Evolutionary conservation across 1,284 basidiomycete genomes (phyloP).

Genomic region (Polyporus tsugae): DNA sequence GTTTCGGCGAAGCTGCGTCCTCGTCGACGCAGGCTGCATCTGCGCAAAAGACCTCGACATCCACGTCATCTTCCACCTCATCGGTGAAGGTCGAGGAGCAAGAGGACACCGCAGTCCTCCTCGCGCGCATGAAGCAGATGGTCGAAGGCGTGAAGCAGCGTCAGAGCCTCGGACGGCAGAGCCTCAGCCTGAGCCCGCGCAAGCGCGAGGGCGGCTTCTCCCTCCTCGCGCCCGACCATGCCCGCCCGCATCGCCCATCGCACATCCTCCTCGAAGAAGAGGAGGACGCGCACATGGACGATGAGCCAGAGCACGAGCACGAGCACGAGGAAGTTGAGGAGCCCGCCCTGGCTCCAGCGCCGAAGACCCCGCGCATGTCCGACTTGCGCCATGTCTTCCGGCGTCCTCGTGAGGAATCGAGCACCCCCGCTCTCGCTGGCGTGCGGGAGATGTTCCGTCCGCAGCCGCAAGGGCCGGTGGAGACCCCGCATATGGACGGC

Average conservation of each 20-base stretch:
- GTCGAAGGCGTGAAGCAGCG: conserved; percentile 67
- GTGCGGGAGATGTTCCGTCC: conserved; percentile 45
- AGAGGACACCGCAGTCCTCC: conserved; percentile 57
- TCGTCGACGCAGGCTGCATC: conserved; percentile 15
- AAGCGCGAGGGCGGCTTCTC: conserved; percentile 41
- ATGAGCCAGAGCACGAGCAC: conserved; percentile 25
- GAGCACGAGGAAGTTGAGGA: conserved; percentile 17
- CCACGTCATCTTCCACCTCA: conserved; percentile 18
- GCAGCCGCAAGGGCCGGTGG: conserved; percentile 18
- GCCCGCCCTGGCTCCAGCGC: conserved; percentile 5
- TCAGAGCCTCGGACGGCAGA: conserved; percentile 48
- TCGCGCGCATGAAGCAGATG: conserved; percentile 69
- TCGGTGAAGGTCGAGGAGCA: conserved; percentile 36
- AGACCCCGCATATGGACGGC: conserved; percentile 48
- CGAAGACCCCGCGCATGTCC: conserved; percentile 28
- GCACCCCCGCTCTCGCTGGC: conserved; percentile 45
- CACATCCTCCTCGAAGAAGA: conserved; percentile 33
- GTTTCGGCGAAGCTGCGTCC: conserved; percentile 22
- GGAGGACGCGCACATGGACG: conserved; percentile 25
- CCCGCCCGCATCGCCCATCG: conserved; percentile 20
- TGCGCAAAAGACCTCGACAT: conserved; percentile 20
- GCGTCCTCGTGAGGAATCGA: conserved; percentile 29
- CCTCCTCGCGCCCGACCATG: conserved; percentile 39
- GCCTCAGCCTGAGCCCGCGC: conserved; percentile 34
- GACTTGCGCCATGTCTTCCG: conserved; percentile 32